These are phyloP conservation scores for Cyphellophora europaea DNA, from an alignment of 2,329 filamentous ascomycete species.

Conservation along the genomic window DNA sequence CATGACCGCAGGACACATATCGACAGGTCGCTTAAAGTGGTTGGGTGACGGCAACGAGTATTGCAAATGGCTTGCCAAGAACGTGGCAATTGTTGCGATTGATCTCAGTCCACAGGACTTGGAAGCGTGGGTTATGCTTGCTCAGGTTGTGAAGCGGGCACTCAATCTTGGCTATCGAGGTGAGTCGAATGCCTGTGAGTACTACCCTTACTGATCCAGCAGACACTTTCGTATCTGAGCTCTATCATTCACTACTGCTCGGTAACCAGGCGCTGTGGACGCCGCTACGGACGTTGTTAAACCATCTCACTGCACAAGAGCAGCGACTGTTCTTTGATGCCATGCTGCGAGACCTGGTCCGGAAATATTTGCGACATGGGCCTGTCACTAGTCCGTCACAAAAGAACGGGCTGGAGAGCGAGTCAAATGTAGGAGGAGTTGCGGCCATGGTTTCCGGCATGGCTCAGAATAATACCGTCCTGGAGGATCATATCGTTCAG, in stretches of 20 bases:
- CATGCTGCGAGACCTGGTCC: conserved; percentile 35
- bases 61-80: conserved; percentile 61
- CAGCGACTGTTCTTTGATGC: conserved; percentile 37
- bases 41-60: conserved; percentile 56
- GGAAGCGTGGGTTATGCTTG: conserved; percentile 25
- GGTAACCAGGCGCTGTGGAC: conserved; percentile 19
- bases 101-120: conserved; percentile 27
- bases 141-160: conserved; percentile 46
- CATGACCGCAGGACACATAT: conserved; percentile 20
- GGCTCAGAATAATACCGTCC: conserved; percentile 35
- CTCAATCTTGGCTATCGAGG: conserved; percentile 66
- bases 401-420: conserved; percentile 4
- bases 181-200: neutral
- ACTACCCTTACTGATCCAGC: conserved; percentile 5
- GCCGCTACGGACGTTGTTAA: conserved; percentile 30
- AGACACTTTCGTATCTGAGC: conserved; percentile 31
- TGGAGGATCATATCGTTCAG: conserved; percentile 47
- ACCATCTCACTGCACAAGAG: conserved; percentile 36
- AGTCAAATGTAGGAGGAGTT: conserved; percentile 43
- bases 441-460: conserved; percentile 48
- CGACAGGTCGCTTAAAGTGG: conserved; percentile 44
- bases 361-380: conserved; percentile 25
- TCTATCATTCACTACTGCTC: conserved; percentile 30
- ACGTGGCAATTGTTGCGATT: conserved; percentile 41
- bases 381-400: conserved; percentile 5